Evolutionary conservation across 2,329 filamentous ascomycete genomes (phyloP), one percentile per base, ranked within the genome.

Genomic region (Epichloe typhina): DNA sequence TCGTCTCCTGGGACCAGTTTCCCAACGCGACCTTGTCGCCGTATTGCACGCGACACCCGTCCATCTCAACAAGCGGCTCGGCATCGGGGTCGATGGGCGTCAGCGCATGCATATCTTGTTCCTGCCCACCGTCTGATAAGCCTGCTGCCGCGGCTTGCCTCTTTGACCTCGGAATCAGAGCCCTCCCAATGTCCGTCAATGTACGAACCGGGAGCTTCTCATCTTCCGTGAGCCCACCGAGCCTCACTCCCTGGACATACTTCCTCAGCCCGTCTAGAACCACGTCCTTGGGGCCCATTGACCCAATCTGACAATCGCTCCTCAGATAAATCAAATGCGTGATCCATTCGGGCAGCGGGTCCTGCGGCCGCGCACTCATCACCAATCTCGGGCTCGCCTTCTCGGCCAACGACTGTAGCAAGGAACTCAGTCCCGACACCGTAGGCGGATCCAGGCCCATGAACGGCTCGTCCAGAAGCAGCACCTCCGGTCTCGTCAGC

Each of bases 371-470:
- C 12, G 91, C 74, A 42, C 83, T 84, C 38, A 97, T 68, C 2
- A 97, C 72, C 23, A 97, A 70, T 35, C 88, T 76, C 0, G 89
- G 90, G 6, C 72, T 74, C 13, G 77, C 77, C 46, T 74, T 76
- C 52, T 78, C 73, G 0, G 88, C 86, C 51, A 96, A 69, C 0
- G 74, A 73, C 55, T 80, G 70, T 21, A 96, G 70, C 45, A 97
- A 72, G 0, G 76, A 74, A 40, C 86, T 91, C 57, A 97, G 69
- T 1, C 78, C 77, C 12, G 77, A 73, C 12, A 87, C 78, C 0
- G 89, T 94, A 5, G 83, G 83, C 13, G 91, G 93, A 65, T 97
- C 93, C 15, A 98, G 73, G 0, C 93, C 91, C 86, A 96, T 95
- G 62, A 96, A 96, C 1, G 93, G 91, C 59, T 95, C 91, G 67